These are phyloP conservation scores for Tothia fuscella DNA, from an alignment of 2,329 filamentous ascomycete species.

Conservation along the genomic window DNA sequence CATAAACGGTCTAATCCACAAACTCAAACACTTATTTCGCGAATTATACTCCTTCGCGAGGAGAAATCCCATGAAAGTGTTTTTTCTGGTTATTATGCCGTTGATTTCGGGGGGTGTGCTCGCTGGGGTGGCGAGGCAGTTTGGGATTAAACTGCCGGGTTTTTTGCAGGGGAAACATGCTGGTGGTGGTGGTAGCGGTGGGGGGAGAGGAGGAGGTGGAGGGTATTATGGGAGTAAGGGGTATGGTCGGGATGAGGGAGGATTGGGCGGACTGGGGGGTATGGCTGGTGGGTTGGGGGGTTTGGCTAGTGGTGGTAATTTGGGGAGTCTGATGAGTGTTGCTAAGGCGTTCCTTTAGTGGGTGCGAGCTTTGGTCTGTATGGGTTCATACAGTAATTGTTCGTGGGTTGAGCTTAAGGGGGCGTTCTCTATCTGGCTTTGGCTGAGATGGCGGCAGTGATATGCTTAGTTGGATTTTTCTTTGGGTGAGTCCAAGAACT, in stretches of 20 bases:
- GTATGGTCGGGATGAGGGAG: conserved; percentile 22
- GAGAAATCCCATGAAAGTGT: conserved; percentile 74
- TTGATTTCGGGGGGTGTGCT: conserved; percentile 74
- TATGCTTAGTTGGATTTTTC: too few species aligned
- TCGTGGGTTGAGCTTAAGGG: too few species aligned
- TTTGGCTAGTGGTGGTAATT: conserved; percentile 29
- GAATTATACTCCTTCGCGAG: conserved; percentile 74
- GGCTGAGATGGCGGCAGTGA: too few species aligned
- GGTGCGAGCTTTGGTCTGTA: too few species aligned
- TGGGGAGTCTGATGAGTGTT: conserved; percentile 37
- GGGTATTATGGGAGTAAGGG: conserved; percentile 35
- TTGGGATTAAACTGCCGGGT: conserved; percentile 66
- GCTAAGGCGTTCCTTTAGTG: conserved; percentile 43
- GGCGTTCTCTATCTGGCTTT: too few species aligned
- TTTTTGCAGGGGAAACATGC: conserved; percentile 34
- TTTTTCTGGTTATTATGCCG: conserved; percentile 82
- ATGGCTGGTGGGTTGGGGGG: conserved; percentile 15
- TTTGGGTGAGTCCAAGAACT: too few species aligned
- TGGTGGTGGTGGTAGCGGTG: conserved; percentile 16
- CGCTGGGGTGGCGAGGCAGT: conserved; percentile 61
- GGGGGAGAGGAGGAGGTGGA: conserved; percentile 21
- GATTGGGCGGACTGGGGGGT: conserved; percentile 21
- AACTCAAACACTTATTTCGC: conserved; percentile 66
- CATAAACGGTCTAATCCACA: conserved; percentile 58
- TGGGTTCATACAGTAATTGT: too few species aligned